phyloP scores from a whole-genome alignment of 2,329 filamentous ascomycete species.

The Trichothecium roseum region DNA sequence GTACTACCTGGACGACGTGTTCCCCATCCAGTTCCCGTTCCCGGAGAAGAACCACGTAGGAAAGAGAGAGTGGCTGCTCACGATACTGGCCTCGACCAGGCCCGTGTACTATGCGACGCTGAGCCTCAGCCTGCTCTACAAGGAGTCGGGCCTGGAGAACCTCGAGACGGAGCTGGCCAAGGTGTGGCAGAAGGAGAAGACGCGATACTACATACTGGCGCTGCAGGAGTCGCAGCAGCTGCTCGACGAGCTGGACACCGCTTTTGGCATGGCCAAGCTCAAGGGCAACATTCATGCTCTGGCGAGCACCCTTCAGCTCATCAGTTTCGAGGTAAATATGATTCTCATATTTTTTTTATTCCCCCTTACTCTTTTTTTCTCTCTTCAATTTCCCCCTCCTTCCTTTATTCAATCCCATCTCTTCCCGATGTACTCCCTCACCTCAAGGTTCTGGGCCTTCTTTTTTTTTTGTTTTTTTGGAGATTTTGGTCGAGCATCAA shows the following conservation, averaged over 20 bases:
- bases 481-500: too few relatives aligned
- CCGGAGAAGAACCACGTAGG: conserved; percentile 2
- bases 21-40: conserved; percentile 2
- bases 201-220: conserved; percentile 3
- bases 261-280: conserved; percentile 1
- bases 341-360: too few relatives aligned
- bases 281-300: conserved; percentile 4
- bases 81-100: conserved; percentile 2
- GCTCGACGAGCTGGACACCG: conserved; percentile 2
- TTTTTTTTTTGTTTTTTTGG: background rate
- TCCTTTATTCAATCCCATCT: too few relatives aligned
- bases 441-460: too few relatives aligned
- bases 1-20: conserved; percentile 3
- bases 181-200: conserved; percentile 2
- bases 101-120: conserved; percentile 3
- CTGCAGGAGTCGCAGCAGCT: conserved; percentile 3
- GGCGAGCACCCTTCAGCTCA: conserved; percentile 2
- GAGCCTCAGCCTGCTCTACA: conserved; percentile 3
- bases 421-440: too few relatives aligned
- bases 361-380: background rate
- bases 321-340: conserved; percentile 1
- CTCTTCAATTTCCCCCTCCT: too few relatives aligned
- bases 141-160: conserved; percentile 2
- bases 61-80: conserved; percentile 2
- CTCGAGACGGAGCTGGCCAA: background rate